A percentile compares a stretch with the other conserved stretches of the same genome.
Evolutionary conservation across 2,329 filamentous ascomycete genomes (phyloP).

Genomic region (Colletotrichum brevisporum): DNA sequence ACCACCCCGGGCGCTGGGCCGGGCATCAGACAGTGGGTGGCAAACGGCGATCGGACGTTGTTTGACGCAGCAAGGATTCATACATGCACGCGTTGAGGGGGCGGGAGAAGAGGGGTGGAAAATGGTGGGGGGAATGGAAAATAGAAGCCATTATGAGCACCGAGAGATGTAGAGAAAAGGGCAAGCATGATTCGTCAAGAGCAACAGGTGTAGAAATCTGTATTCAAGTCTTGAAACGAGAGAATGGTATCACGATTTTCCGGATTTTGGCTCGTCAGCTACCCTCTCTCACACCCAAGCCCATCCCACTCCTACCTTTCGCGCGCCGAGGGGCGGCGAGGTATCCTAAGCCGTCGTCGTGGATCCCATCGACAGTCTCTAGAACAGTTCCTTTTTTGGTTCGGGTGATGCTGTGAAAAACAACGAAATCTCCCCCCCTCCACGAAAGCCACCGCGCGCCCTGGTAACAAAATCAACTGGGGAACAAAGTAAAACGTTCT

Average conservation of each 20-base stretch:
- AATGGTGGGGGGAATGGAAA: too few species aligned
- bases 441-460: background rate
- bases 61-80: background rate
- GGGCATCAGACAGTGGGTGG: background rate
- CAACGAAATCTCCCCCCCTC: background rate
- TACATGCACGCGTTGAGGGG: too few species aligned
- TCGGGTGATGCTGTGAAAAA: slow-evolving; percentile 1
- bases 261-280: background rate
- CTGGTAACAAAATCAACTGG: too few species aligned
- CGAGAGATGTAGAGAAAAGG: too few species aligned
- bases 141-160: too few species aligned
- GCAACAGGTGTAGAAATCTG: background rate
- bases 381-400: slow-evolving; percentile 14
- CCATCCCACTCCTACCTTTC: background rate
- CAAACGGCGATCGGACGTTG: background rate
- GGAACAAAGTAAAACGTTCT: background rate
- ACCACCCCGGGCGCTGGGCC: too few species aligned
- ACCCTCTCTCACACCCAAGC: background rate
- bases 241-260: slow-evolving; percentile 33
- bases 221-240: slow-evolving; percentile 16
- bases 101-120: too few species aligned
- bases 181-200: too few species aligned
- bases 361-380: slow-evolving; percentile 3
- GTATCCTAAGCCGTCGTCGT: background rate
- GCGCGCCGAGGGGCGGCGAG: too few species aligned